Evolutionary conservation across 106 monocot genomes (phyloP).

Genomic region (Dendrobium huoshanense): DNA sequence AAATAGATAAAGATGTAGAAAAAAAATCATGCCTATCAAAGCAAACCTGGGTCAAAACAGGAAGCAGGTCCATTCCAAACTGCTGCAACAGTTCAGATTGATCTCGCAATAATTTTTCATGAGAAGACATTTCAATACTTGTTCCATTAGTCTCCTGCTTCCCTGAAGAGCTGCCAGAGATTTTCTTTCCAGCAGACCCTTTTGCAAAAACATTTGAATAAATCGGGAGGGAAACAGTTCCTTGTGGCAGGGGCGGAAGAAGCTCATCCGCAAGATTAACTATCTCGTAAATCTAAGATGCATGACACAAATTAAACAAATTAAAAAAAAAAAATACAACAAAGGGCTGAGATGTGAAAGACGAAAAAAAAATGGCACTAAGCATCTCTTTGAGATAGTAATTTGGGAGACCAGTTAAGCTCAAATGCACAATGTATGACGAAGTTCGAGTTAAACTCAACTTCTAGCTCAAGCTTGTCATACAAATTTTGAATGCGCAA

Average conservation of each 20-base stretch:
- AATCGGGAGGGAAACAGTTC: constrained; percentile 83
- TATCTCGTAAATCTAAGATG: constrained; percentile 75
- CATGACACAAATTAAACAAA: constrained; percentile 3
- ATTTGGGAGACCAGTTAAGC: neutral
- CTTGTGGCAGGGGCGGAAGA: constrained; percentile 83
- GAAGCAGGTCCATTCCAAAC: constrained; percentile 88
- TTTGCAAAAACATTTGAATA: constrained; percentile 57
- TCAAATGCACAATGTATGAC: too few relatives aligned
- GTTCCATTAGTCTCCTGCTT: constrained; percentile 41
- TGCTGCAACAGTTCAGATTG: constrained; percentile 91
- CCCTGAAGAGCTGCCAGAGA: constrained; percentile 20
- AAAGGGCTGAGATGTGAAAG: neutral
- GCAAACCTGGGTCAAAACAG: constrained; percentile 82
- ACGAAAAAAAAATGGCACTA: neutral
- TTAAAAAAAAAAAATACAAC: neutral
- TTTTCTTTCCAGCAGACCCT: constrained; percentile 53
- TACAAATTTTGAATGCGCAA: too few relatives aligned
- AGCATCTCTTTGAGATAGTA: neutral
- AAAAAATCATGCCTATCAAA: neutral
- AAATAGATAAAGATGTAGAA: neutral
- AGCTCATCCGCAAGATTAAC: constrained; percentile 95
- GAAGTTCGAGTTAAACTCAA: too few relatives aligned
- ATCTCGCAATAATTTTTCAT: constrained; percentile 78
- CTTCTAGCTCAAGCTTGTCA: too few relatives aligned
- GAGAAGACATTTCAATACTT: constrained; percentile 54